Evolutionary conservation across 495 filamentous ascomycete species (phyloP).

Genomic region (Aspergillus asperescens): DNA sequence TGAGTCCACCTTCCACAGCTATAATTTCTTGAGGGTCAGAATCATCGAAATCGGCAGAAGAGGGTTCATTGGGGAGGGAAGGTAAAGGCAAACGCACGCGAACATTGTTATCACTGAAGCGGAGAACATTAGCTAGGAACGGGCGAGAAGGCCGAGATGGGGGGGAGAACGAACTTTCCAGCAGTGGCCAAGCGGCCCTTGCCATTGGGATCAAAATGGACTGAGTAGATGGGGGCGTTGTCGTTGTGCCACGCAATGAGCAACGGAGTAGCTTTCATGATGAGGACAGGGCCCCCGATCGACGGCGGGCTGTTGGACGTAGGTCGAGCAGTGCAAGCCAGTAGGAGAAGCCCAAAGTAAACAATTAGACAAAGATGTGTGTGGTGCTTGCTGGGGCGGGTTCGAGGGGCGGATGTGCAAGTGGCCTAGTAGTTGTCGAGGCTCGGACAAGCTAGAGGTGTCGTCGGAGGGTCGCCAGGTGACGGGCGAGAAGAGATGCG

Average conservation of each 20-base stretch:
- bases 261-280: constrained; percentile 85
- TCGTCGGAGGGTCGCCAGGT: not conserved
- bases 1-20: constrained; percentile 87
- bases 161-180: constrained; percentile 52
- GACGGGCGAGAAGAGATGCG: not conserved
- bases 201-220: constrained; percentile 90
- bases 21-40: constrained; percentile 30
- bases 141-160: not conserved
- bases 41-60: constrained; percentile 10
- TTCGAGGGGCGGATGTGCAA: not conserved
- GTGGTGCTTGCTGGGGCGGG: not conserved
- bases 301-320: not conserved
- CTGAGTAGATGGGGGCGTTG: constrained; percentile 89
- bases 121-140: constrained; percentile 6
- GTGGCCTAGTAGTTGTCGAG: not conserved
- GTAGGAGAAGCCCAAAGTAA: not conserved
- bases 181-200: constrained; percentile 90
- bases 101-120: constrained; percentile 81
- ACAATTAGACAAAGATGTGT: not conserved
- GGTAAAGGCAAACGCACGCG: constrained; percentile 55
- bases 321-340: not conserved
- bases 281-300: constrained; percentile 32
- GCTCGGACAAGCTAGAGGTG: not conserved
- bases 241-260: constrained; percentile 96
- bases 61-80: constrained; percentile 10